Base-by-base conservation (phyloP, 2,329 filamentous ascomycete species). In the Cladosporium austrohemisphaericum region DNA sequence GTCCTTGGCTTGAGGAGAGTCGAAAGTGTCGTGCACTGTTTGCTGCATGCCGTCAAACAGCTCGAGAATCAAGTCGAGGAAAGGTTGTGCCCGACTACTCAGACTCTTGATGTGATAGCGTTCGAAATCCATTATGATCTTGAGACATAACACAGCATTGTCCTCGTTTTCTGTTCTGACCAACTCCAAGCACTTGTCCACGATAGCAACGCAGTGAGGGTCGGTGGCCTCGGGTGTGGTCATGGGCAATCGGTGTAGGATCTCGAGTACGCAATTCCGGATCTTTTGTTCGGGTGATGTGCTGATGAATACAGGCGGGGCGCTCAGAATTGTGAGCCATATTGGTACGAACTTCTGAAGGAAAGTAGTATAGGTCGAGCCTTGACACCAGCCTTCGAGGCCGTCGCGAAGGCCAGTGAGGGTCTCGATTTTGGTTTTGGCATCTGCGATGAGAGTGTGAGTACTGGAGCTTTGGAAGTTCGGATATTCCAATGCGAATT, bases 141-240 rank as follows among this genome's bases (percentile, higher is more conserved):
- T 98, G 72, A 99, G 89, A 66, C 92, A 96, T 55, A 98, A 74
- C n/a, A 94, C 89, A 2, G 92, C 93, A 76, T 98, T 99, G 55
- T 99, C 93, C 71, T 99, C 93, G 61, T 98, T 98, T 69, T 99
- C 93, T 33, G 83, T 85, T 58, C 85, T 84, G 52, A 97, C 90
- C 51, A 98, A 74, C 48, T 81, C 80, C 83, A 97, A 92, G 55
- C 97, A 78, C 57, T 95, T 78, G 64, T 96, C 91, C 52, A 96
- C 88, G 53, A 95, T 84, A 65, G 94, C 88, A 56, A 84, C 80
- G 31, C 92, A 91, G 68, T 92, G 94, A 1, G 85, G 86, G 66
- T 97, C 91, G 70, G 96, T 84, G 1, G 83, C 83, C 46, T 65
- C 62, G 35, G 55, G 47, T 2, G 88, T 85, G 31, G 78, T 81